These are phyloP conservation scores for Anacardium occidentale DNA, from an alignment of 345 rosid species.

Conservation along the genomic window DNA sequence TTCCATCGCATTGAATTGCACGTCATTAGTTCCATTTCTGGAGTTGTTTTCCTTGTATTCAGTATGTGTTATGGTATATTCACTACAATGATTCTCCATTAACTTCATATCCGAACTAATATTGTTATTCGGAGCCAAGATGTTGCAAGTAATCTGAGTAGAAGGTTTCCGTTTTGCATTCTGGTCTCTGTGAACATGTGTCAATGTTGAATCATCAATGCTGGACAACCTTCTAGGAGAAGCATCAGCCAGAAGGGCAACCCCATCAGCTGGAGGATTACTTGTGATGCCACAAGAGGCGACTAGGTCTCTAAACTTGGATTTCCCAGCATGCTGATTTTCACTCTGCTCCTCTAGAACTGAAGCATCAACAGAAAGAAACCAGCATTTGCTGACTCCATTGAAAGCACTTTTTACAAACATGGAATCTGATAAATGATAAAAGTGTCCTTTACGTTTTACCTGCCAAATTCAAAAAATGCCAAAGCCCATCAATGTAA, in stretches of 20 bases:
- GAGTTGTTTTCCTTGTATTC: constrained; percentile 14
- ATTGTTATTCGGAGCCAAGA: constrained; percentile 7
- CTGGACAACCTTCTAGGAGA: constrained; percentile 11
- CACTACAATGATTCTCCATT: constrained; percentile 13
- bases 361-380: constrained; percentile 49
- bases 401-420: constrained; percentile 44
- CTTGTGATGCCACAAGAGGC: constrained; percentile 5
- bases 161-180: constrained; percentile 14
- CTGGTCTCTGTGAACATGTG: constrained; percentile 18
- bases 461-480: constrained; percentile 34
- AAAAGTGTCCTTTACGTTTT: constrained; percentile 46
- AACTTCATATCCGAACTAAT: constrained; percentile 15
- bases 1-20: constrained; percentile 15
- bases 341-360: constrained; percentile 21
- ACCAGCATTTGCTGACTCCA: constrained; percentile 45
- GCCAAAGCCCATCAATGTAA: neutral
- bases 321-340: neutral
- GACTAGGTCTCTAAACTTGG: constrained; percentile 8
- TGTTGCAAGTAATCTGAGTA: constrained; percentile 10
- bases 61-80: constrained; percentile 13
- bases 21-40: constrained; percentile 11
- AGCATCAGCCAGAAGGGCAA: constrained; percentile 22
- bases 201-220: constrained; percentile 12
- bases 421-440: constrained; percentile 52
- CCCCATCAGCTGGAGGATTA: constrained; percentile 19